Conservation (phyloP, 805 yeast genomes). For the Candida coquimbonensis region DNA sequence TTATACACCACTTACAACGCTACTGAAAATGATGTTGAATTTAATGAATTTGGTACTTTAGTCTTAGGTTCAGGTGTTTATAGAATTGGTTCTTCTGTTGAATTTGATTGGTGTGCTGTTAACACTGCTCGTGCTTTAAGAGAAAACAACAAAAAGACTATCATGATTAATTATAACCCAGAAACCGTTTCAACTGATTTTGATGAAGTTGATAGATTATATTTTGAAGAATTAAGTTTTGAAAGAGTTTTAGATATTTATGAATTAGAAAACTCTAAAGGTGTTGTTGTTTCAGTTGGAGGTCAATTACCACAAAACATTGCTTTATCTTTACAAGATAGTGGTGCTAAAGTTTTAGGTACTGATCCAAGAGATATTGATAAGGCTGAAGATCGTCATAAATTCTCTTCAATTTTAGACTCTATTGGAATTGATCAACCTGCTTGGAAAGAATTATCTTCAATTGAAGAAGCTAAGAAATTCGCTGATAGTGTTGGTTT, state of each 20-base stretch:
- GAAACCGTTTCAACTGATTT: slow-evolving; percentile 98
- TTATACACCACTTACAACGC: slow-evolving; percentile 96
- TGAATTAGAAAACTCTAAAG: slow-evolving; percentile 82
- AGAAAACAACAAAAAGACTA: slow-evolving; percentile 78
- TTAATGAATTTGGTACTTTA: slow-evolving; percentile 86
- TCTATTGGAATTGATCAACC: slow-evolving; percentile 95
- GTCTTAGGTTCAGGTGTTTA: slow-evolving; percentile 99
- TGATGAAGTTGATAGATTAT: slow-evolving; percentile 95
- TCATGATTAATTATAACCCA: slow-evolving; percentile 97
- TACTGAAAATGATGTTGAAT: slow-evolving; percentile 71
- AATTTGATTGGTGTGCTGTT: slow-evolving; percentile 99
- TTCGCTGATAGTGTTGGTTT: slow-evolving; percentile 85
- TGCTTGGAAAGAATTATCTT: slow-evolving; percentile 91
- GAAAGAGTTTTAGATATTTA: slow-evolving; percentile 97
- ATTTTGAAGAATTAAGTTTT: slow-evolving; percentile 90
- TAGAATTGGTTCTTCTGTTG: slow-evolving; percentile 97
- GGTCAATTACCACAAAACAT: slow-evolving; percentile 98
- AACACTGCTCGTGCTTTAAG: slow-evolving; percentile 92
- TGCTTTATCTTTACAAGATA: slow-evolving; percentile 72
- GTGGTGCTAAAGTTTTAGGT: slow-evolving; percentile 87
- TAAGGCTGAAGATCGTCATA: slow-evolving; percentile 97
- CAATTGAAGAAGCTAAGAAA: slow-evolving; percentile 73
- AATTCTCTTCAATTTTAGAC: slow-evolving; percentile 90
- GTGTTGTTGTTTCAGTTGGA: slow-evolving; percentile 94
- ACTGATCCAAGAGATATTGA: slow-evolving; percentile 93